Base-by-base conservation (phyloP, 1,139 yeast species). In the Arxiozyma slooffiae region DNA sequence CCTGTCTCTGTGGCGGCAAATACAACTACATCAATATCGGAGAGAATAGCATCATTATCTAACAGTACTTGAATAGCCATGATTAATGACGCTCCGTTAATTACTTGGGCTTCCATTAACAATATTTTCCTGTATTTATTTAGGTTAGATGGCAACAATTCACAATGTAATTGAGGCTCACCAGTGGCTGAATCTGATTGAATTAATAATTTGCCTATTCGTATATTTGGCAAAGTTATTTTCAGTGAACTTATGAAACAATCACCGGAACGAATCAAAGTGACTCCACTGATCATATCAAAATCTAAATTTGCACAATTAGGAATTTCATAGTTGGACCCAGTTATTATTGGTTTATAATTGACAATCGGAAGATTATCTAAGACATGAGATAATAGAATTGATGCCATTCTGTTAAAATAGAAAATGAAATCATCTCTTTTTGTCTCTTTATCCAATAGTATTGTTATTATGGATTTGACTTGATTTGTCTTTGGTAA, bases 61-160 rank as follows among this genome's bases (percentile, higher is more conserved):
- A 85, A 60, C 52, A 92, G 71, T 4, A 92, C 90, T 59, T 89
- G 94, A 45, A 88, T 79, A 0, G 97, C 96, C 97, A 92, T 92
- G 47, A 88, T 85, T 2, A 90, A 82, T 0, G 96, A 96, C 0
- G 96, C 95, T 1, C 97, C 98, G 44, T 95, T 83, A 24, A 88
- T 83, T 47, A 88, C 75, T 65, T 90, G 97, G 0, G 96, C 85
- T 63, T 92, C 97, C 61, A 87, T 78, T 46, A 92, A 69, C 39
- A 92, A 68, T 1, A 87, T 79, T 56, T 77, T 79, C 48, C 74
- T 72, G 37, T 57, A 63, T 4, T 53, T 39, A 1, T 57, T 53
- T n/a, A 69, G 59, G 20, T 61, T 56, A 0, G 55, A 55, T 1
- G 86, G 82, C 41, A 92, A 69, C 30, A 80, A 77, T 57, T 85